Base-by-base conservation (phyloP, 2,329 filamentous ascomycete species). In the Claviceps sp. region DNA sequence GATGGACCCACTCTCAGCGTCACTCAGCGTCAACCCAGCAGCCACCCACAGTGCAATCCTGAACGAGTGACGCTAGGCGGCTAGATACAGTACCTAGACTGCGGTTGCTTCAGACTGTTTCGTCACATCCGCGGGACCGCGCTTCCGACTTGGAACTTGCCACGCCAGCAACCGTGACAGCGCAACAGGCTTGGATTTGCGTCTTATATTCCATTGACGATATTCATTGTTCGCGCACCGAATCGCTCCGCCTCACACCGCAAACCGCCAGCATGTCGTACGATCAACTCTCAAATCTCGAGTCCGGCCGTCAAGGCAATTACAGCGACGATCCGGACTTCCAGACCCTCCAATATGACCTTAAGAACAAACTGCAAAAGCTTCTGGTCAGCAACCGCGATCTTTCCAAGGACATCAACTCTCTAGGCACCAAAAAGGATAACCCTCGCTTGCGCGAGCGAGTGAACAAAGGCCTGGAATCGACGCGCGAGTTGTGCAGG, bases 311-410 rank as follows among this genome's bases (percentile, higher is more conserved):
- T 57, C 75, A 81, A 55, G 82, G 85, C 66, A 85, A 86, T 64
- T 98, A 95, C 71, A 77, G 79, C 63, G 93, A 98, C 71, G 89
- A 97, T 66, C 93, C 93, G 49, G 89, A 89, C 58, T 98, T 97
- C 76, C 80, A 88, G 63, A 77, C 80, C 54, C 79, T 95, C 60
- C 88, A 90, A 56, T 83, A 87, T 63, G 78, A 85, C 54, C 79
- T 97, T 55, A 94, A 87, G 69, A 86, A 88, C 68, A 86, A 91
- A 67, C 78, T 98, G 49, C 95, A 96, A 72, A 82, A 84, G 55
- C 78, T 98, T 56, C 90, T 90, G 50, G 86, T 85, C 57, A 93
- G 90, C 68, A 91, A 95, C 60, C 83, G 87, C 52, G 84, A 88
- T 54, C 78, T 98, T 22, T 84, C 84, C 58, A 86, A 85, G 61